These are phyloP conservation scores for Claviceps spartinae DNA, from an alignment of 2,329 filamentous ascomycete species.

Conservation along the genomic window DNA sequence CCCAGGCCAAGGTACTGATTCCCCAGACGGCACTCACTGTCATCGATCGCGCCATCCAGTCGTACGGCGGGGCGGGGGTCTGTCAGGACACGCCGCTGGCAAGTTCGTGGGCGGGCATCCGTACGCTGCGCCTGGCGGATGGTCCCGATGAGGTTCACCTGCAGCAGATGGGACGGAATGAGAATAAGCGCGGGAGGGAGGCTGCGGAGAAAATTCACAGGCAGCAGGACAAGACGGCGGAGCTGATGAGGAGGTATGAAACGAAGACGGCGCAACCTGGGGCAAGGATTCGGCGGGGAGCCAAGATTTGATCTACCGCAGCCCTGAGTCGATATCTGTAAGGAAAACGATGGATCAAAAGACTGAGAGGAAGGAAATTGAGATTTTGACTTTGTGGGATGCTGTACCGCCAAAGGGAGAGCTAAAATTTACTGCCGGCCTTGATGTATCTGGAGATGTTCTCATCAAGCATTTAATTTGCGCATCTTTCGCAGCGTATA, in stretches of 20 bases:
- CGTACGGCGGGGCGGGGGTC: conserved; percentile 81
- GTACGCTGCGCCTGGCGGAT: conserved; percentile 77
- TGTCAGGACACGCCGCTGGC: conserved; percentile 90
- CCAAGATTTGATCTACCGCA: conserved; percentile 27
- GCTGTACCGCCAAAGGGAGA: no score
- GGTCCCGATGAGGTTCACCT: conserved; percentile 94
- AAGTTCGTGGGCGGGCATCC: conserved; percentile 64
- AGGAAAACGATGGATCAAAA: neutral
- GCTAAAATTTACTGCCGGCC: no score
- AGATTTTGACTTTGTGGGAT: no score
- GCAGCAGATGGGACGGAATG: conserved; percentile 66
- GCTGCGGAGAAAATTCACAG: conserved; percentile 47
- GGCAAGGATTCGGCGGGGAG: conserved; percentile 32
- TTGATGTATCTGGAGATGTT: no score
- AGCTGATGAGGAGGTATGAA: conserved; percentile 49
- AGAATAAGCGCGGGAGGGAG: conserved; percentile 56
- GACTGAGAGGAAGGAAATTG: neutral
- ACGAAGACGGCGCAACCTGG: conserved; percentile 35
- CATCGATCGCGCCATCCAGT: conserved; percentile 88
- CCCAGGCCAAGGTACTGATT: conserved; percentile 85
- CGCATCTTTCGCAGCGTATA: no score
- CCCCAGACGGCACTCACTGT: conserved; percentile 71
- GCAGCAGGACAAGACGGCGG: conserved; percentile 51
- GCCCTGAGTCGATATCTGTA: neutral
- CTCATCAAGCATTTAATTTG: no score